These are phyloP conservation scores for Daldinia loculata DNA, from an alignment of 495 filamentous ascomycete species.

Conservation along the genomic window DNA sequence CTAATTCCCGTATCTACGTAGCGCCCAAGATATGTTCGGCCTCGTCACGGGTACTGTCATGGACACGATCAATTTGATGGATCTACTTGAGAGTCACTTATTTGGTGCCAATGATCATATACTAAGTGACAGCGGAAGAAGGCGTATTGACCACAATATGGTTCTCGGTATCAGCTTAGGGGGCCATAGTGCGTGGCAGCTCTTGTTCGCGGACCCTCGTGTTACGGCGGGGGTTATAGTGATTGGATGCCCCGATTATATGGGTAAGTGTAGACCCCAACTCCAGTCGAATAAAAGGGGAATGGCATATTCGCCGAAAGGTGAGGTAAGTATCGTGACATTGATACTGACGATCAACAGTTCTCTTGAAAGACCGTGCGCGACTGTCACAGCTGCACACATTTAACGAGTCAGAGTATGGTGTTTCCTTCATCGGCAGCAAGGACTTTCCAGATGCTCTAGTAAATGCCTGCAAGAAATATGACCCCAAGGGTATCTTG, in stretches of 20 bases:
- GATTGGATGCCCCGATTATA: constrained; percentile 90
- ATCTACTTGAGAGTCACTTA: constrained; percentile 77
- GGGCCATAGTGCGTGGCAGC: constrained; percentile 87
- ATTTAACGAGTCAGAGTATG: constrained; percentile 60
- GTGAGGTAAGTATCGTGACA: background rate
- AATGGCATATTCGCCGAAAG: background rate
- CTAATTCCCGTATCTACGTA: constrained; percentile 32
- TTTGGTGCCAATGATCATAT: constrained; percentile 60
- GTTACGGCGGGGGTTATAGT: constrained; percentile 78
- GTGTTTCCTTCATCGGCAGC: constrained; percentile 74
- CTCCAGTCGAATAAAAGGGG: background rate
- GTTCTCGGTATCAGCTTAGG: constrained; percentile 86
- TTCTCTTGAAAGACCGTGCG: constrained; percentile 79
- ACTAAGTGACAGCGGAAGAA: constrained; percentile 29
- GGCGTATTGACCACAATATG: constrained; percentile 71
- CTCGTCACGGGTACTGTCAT: constrained; percentile 69
- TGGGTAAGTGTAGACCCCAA: constrained; percentile 53
- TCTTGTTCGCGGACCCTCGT: constrained; percentile 78
- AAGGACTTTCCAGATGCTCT: constrained; percentile 76
- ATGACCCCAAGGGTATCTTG: constrained; percentile 75
- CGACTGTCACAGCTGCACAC: constrained; percentile 72
- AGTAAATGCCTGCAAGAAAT: constrained; percentile 65
- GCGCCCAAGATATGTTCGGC: constrained; percentile 49
- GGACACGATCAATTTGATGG: constrained; percentile 76
- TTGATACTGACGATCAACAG: constrained; percentile 39